A percentile compares a stretch with the other conserved stretches of the same genome.
Evolutionary conservation across 148 eudicot species (phyloP).

Genomic region (Polygonum aviculare): DNA sequence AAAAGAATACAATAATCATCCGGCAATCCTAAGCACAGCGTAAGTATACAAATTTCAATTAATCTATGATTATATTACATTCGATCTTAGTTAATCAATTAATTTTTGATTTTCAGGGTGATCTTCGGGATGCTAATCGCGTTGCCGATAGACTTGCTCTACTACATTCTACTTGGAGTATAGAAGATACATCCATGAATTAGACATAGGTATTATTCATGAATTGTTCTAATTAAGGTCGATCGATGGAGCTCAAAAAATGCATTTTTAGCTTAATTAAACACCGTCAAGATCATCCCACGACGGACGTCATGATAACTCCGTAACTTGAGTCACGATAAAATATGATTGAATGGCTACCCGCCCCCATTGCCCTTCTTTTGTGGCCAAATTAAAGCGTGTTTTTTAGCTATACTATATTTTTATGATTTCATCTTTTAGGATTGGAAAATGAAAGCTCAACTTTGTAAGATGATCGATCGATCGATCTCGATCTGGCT

Average conservation of each 20-base stretch:
- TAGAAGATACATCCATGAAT: background rate
- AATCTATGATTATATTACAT: background rate
- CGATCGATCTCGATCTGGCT: background rate
- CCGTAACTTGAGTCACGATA: background rate
- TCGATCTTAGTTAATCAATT: background rate
- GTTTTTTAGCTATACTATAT: background rate
- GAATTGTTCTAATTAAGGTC: no score
- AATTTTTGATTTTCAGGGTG: conserved; percentile 21
- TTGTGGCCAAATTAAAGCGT: background rate
- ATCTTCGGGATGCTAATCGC: conserved; percentile 33
- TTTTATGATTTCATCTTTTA: background rate
- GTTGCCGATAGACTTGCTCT: conserved; percentile 24
- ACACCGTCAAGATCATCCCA: background rate
- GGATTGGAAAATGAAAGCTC: conserved; percentile 1
- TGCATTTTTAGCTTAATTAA: background rate
- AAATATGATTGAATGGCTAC: background rate
- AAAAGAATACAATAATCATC: conserved; percentile 42
- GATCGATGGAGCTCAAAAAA: background rate
- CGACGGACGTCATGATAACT: background rate
- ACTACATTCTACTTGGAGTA: conserved; percentile 23
- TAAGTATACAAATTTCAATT: conserved; percentile 12
- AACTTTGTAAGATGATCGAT: background rate
- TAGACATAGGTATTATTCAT: no score
- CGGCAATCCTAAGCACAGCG: conserved; percentile 45
- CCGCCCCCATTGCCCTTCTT: background rate